Evolutionary conservation across 169 alveolate genomes (phyloP), one percentile per base, ranked within the genome.

Genomic region (Babesia ovata): DNA sequence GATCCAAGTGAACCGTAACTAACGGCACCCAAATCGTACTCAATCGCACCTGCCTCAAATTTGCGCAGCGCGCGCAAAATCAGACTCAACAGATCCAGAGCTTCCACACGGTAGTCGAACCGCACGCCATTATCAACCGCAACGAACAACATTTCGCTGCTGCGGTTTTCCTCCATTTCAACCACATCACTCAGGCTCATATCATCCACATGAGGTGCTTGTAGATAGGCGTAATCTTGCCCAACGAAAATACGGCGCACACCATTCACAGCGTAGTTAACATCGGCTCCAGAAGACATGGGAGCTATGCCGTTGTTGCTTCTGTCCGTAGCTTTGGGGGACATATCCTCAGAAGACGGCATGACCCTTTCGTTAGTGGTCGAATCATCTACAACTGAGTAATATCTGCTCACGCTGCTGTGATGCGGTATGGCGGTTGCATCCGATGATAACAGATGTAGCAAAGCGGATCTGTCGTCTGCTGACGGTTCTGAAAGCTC

Each of bases 21-120:
- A 12, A 79, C 60, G 7, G 87, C 71, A 14, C 84, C 87, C 52
- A 56, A 42, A 9, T 79, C 87, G 57, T 70, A 67, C 50, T 79
- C 87, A 22, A 79, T 49, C 13, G 71, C 46, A 12, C 59, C 56
- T 29, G 87, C 82, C 63, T 79, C 87, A 29, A 69, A 79, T 39
- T 63, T 79, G 33, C 29, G 62, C 65, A 79, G 39, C n/a, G 75
- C 87, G 46, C 61, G 61, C 50, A 71, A 29, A 2, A 79, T 39
- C 16, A 60, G 22, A 17, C 63, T 36, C 67, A 79, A 52, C 21
- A 79, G 49, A 77, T 39, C 49, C 71, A 79, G 46, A 9, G 87
- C 75, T 52, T 79, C 87, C 49, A 79, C 62, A 29, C 84, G 73
- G 36, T 44, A 71, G 74, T 67, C 79, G 0, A 62, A 29, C 4